Conservation (phyloP, 495 filamentous ascomycete species). For the Coniosporium apollinis region DNA sequence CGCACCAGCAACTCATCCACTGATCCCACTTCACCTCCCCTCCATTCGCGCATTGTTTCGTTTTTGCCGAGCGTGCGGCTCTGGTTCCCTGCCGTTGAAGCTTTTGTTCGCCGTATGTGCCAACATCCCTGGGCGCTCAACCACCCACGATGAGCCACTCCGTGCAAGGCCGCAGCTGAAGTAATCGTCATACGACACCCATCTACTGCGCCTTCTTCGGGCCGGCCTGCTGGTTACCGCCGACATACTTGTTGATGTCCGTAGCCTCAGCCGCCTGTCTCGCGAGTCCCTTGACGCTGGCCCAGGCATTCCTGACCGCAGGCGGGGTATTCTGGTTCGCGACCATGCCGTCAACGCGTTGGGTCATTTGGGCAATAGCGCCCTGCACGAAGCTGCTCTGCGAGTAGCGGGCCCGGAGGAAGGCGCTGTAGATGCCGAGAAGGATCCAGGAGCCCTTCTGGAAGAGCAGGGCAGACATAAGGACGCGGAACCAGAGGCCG, state of each 20-base stretch:
- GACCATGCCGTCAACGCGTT: conserved; percentile 60
- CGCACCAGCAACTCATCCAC: too few species aligned
- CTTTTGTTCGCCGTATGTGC: too few species aligned
- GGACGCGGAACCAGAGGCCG: conserved; percentile 64
- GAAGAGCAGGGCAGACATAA: conserved; percentile 67
- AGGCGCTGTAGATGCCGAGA: conserved; percentile 67
- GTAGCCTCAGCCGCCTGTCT: conserved; percentile 63
- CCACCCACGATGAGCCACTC: too few species aligned
- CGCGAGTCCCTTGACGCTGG: conserved; percentile 52
- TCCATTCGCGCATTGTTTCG: too few species aligned
- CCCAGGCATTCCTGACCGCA: conserved; percentile 68
- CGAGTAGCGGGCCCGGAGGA: conserved; percentile 76
- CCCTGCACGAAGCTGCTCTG: conserved; percentile 86
- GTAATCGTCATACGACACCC: too few species aligned
- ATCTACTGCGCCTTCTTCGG: conserved; percentile 37
- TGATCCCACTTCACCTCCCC: too few species aligned
- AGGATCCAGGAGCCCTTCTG: conserved; percentile 81
- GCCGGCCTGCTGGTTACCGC: conserved; percentile 31
- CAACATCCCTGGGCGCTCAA: too few species aligned
- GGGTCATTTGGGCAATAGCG: conserved; percentile 53
- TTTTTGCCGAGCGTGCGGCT: too few species aligned
- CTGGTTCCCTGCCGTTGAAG: too few species aligned
- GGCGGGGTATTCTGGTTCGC: conserved; percentile 81
- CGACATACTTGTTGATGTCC: conserved; percentile 53
- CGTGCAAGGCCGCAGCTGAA: too few species aligned